A percentile compares a stretch with the other conserved stretches of the same genome.
Conservation (phyloP, 1,284 basidiomycete genomes). For the Wolfiporia cocos region DNA sequence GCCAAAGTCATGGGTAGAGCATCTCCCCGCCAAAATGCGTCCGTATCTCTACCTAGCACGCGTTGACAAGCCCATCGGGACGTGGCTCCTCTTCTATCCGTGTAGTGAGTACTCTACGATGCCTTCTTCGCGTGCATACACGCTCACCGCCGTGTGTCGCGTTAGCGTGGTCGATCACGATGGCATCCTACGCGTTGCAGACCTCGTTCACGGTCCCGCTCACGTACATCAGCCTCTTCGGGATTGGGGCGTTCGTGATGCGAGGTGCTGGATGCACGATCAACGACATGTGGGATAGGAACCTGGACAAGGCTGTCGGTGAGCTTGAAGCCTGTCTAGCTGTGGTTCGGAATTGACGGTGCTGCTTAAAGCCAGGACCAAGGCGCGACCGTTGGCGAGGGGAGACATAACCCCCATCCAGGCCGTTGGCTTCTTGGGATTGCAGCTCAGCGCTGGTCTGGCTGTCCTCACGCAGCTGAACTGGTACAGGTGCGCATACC, state of each 20-base stretch:
- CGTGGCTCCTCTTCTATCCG: conserved; percentile 87
- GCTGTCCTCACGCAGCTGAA: conserved; percentile 90
- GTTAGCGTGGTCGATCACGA: conserved; percentile 92
- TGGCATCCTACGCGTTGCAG: conserved; percentile 79
- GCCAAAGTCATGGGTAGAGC: conserved; percentile 58
- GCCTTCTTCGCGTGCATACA: background rate
- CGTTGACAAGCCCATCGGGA: conserved; percentile 95
- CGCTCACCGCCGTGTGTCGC: background rate
- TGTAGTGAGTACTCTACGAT: conserved; percentile 67
- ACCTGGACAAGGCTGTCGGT: conserved; percentile 92
- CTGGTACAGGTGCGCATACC: conserved; percentile 79
- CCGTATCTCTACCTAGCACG: conserved; percentile 88
- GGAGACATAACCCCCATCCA: conserved; percentile 77
- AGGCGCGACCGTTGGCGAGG: conserved; percentile 67
- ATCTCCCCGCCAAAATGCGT: conserved; percentile 46
- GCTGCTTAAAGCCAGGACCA: conserved; percentile 53
- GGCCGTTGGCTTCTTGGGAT: conserved; percentile 80
- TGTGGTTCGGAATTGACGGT: conserved; percentile 35
- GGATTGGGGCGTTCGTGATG: conserved; percentile 91
- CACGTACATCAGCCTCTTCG: conserved; percentile 81
- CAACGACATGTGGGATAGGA: conserved; percentile 97
- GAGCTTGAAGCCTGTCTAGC: conserved; percentile 26
- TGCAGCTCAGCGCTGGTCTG: conserved; percentile 83
- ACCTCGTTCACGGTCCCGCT: conserved; percentile 62
- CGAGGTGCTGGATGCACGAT: conserved; percentile 98